Evolutionary conservation across 2,329 filamentous ascomycete genomes (phyloP).

Genomic region (Metarhizium brunneum): DNA sequence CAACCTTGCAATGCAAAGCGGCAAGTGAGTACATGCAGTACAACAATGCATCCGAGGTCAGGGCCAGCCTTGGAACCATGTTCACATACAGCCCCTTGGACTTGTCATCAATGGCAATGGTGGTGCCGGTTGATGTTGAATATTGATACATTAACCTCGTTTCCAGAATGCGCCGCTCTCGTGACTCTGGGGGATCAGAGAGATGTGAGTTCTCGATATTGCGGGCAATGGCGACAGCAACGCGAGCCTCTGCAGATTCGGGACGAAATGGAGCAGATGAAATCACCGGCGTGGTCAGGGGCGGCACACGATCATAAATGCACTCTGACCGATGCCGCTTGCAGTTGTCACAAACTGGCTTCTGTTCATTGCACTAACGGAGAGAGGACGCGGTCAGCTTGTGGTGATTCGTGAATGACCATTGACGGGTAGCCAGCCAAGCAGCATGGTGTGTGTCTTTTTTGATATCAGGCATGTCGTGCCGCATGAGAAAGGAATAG

Average conservation of each 20-base stretch:
- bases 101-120: constrained; percentile 10
- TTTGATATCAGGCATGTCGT: no score
- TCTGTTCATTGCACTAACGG: constrained; percentile 11
- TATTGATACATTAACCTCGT: constrained; percentile 12
- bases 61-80: constrained; percentile 6
- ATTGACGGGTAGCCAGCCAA: no score
- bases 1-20: constrained; percentile 7
- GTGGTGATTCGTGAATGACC: neutral
- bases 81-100: constrained; percentile 5
- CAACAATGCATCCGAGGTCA: constrained; percentile 11
- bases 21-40: constrained; percentile 11
- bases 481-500: no score
- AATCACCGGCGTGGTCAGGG: constrained; percentile 1
- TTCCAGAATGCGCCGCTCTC: constrained; percentile 10
- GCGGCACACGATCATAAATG: constrained; percentile 11
- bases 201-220: neutral
- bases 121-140: constrained; percentile 7
- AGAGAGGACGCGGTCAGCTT: constrained; percentile 5
- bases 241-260: constrained; percentile 5
- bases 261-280: constrained; percentile 4
- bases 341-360: constrained; percentile 11
- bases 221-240: constrained; percentile 1
- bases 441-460: no score
- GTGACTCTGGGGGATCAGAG: constrained; percentile 9
- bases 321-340: constrained; percentile 8